Conservation (phyloP, 805 yeast genomes). For the Candida sphagnicola region DNA sequence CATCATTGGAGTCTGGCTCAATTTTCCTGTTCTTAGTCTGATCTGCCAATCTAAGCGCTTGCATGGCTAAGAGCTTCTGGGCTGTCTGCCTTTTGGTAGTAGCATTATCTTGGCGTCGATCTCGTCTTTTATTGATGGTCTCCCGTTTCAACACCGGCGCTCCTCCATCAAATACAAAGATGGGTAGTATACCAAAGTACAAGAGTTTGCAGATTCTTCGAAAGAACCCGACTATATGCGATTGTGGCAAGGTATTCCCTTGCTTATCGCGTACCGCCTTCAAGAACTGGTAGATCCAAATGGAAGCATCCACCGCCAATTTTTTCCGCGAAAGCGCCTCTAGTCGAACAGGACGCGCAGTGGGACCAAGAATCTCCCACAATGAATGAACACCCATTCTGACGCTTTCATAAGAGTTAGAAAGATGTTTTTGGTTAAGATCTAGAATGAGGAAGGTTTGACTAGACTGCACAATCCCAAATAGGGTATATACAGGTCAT, state of each 20-base stretch:
- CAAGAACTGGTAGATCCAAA: conserved; percentile 95
- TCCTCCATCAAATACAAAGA: conserved; percentile 94
- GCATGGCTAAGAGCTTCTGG: conserved; percentile 71
- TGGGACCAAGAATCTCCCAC: conserved; percentile 89
- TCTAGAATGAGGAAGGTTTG: no score
- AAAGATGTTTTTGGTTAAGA: no score
- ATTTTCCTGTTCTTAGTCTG: not conserved
- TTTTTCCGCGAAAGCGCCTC: conserved; percentile 76
- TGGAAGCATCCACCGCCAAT: conserved; percentile 95
- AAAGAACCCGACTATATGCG: conserved; percentile 95
- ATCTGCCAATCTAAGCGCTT: conserved; percentile 58
- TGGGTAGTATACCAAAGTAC: conserved; percentile 82
- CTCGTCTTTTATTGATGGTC: conserved; percentile 71
- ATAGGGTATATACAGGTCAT: no score
- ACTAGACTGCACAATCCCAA: no score
- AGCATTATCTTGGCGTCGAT: conserved; percentile 67
- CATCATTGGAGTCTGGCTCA: conserved; percentile 4
- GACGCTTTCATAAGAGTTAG: no score
- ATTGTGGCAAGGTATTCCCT: conserved; percentile 70
- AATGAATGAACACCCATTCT: conserved; percentile 93
- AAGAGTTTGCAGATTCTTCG: conserved; percentile 86
- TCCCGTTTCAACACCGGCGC: conserved; percentile 80
- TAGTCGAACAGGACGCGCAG: conserved; percentile 84
- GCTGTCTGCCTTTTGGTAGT: conserved; percentile 75
- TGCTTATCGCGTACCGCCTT: conserved; percentile 88